Conservation (phyloP, 2,329 filamentous ascomycete genomes). For the Fusarium sp. region DNA sequence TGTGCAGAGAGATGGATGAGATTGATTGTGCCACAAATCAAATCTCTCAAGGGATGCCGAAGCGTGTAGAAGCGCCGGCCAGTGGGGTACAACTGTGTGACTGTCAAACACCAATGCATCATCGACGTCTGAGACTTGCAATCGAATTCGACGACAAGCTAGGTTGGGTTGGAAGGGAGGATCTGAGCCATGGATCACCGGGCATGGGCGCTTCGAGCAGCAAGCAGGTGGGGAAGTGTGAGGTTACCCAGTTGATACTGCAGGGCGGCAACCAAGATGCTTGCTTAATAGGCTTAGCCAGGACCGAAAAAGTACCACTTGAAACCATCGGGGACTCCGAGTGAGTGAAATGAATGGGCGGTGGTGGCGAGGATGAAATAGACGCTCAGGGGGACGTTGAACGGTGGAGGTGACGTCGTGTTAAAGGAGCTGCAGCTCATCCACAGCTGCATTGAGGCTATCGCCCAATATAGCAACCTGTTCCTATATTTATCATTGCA, state of each 20-base stretch:
- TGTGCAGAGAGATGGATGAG: conserved; percentile 4
- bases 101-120: conserved; percentile 27
- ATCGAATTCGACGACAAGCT: background rate
- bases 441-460: conserved; percentile 50
- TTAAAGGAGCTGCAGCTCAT: conserved; percentile 45
- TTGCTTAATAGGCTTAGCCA: conserved; percentile 9
- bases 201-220: conserved; percentile 17
- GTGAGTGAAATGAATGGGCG: background rate
- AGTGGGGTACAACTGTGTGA: conserved; percentile 24
- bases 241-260: conserved; percentile 3
- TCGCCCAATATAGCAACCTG: conserved; percentile 50
- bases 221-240: conserved; percentile 13
- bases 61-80: conserved; percentile 23
- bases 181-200: conserved; percentile 2
- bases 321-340: conserved; percentile 15
- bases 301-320: conserved; percentile 5
- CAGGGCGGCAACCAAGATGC: conserved; percentile 6
- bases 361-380: conserved; percentile 17
- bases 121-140: conserved; percentile 12
- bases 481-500: conserved; percentile 31
- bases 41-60: conserved; percentile 8
- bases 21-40: conserved; percentile 12
- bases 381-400: conserved; percentile 27
- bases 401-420: conserved; percentile 30
- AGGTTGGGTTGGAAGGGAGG: conserved; percentile 7